Percentiles rank a stretch among this genome's conserved stretches.
Evolutionary conservation across 2,329 filamentous ascomycete species (phyloP).

Genomic region (Nemania serpens): DNA sequence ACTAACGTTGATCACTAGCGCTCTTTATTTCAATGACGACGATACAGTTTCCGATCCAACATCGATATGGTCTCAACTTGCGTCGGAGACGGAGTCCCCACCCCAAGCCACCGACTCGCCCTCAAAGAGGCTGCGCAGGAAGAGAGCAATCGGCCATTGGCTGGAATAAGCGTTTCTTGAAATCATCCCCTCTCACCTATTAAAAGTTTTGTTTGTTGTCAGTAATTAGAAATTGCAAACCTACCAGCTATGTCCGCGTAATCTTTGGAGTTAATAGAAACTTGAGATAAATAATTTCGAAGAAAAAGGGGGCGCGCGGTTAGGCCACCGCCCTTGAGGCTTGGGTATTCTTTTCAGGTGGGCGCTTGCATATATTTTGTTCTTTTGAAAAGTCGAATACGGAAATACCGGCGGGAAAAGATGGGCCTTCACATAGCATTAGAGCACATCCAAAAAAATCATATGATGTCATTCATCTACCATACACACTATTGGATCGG

Average conservation of each 20-base stretch:
- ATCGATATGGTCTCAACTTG: neutral
- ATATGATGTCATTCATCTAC: neutral
- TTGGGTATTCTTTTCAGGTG: no score
- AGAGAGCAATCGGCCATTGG: neutral
- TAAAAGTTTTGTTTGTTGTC: neutral
- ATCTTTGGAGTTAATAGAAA: neutral
- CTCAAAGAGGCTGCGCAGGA: neutral
- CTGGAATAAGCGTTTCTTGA: neutral
- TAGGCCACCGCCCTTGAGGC: no score
- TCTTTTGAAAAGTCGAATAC: neutral
- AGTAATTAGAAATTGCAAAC: no score
- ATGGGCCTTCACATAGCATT: no score
- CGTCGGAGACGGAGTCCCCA: neutral
- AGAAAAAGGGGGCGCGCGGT: neutral
- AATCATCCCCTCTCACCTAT: neutral
- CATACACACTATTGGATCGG: neutral
- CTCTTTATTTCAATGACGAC: conserved; percentile 5
- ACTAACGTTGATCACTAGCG: conserved; percentile 15
- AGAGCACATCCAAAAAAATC: neutral
- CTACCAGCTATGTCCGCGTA: no score
- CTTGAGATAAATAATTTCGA: neutral
- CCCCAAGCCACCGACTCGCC: neutral
- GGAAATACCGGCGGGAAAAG: neutral
- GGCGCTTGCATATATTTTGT: neutral
- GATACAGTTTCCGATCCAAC: neutral